Evolutionary conservation across 2,329 filamentous ascomycete genomes (phyloP).

Genomic region (Emergomyces africanus): DNA sequence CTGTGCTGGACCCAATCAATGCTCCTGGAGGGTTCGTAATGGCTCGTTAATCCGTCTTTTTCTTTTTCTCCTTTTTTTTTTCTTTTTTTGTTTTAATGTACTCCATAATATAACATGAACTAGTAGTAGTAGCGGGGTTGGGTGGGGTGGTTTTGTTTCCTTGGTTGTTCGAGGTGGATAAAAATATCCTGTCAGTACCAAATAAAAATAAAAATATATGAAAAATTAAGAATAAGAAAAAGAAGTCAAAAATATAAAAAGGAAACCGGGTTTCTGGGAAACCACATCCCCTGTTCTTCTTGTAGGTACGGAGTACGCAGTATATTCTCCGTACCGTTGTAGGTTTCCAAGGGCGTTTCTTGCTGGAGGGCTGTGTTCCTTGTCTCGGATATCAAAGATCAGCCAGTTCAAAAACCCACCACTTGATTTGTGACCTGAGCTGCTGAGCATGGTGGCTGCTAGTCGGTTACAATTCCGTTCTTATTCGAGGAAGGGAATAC

Average conservation of each 20-base stretch:
- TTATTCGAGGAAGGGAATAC: background rate
- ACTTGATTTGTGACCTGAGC: background rate
- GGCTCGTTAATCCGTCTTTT: background rate
- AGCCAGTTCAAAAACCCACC: background rate
- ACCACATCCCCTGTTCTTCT: background rate
- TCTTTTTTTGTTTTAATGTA: too few relatives aligned
- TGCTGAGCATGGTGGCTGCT: background rate
- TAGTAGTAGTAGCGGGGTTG: too few relatives aligned
- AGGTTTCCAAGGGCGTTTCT: too few relatives aligned
- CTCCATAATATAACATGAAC: too few relatives aligned
- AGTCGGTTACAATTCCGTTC: background rate
- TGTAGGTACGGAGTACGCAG: too few relatives aligned
- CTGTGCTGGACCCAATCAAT: background rate
- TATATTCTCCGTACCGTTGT: too few relatives aligned
- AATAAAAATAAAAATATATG: too few relatives aligned
- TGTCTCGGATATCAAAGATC: background rate
- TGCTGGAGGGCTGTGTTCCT: too few relatives aligned
- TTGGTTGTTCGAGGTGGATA: background rate
- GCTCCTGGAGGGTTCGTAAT: background rate
- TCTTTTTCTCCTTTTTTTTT: too few relatives aligned
- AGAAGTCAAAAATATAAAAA: background rate
- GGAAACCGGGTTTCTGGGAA: too few relatives aligned
- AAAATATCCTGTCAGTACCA: background rate
- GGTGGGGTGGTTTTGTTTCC: background rate
- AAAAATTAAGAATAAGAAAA: background rate